Base-by-base conservation (phyloP, 2,329 filamentous ascomycete genomes). In the Paecilomyces formosus region DNA sequence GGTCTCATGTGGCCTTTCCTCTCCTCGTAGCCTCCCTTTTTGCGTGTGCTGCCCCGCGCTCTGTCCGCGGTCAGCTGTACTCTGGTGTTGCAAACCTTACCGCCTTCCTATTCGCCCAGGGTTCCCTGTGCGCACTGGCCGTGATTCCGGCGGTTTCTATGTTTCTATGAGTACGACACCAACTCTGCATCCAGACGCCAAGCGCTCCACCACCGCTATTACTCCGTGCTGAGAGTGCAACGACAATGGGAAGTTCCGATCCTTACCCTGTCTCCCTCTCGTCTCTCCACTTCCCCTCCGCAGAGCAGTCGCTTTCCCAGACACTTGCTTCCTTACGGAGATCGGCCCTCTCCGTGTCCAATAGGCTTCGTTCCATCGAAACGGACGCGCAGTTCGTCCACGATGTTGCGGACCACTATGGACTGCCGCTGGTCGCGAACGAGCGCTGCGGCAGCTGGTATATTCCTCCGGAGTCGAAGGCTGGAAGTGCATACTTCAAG, bases 361-460 rank as follows among this genome's bases (percentile, higher is more conserved):
- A 97, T 76, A 88, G 93, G 15, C 84, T 99, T 12, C 77, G 78
- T 30, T 96, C 91, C 28, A 93, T 97, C 71, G 78, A 81, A 60
- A 76, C 82, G 28, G 94, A 97, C 73, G 87, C 91, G 8, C 72
- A 72, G 1, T 97, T 97, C 71, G 89, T 94, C 22, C 72, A 77
- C 24, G 70, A 78, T 7, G 86, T 91, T 0, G 72, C 74, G 18
- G 65, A 72, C 13, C 68, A 74, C 54, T 75, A 80, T 64, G 63
- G 67, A 2, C 78, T 93, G 1, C 91, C 92, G 0, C 78, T 97
- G 1, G 80, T 97, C 13, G 92, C 93, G 30, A 99, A 99, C 70
- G 92, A 97, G 78, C 84, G 94, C 60, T 97, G 94, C 72, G 94
- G 94, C 0, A 93, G 90, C 74, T 99, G 94, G 94, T 97, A 97